Evolutionary conservation across 352 stramenopile genomes (phyloP).

Genomic region (Globisporangium apiculatum): DNA sequence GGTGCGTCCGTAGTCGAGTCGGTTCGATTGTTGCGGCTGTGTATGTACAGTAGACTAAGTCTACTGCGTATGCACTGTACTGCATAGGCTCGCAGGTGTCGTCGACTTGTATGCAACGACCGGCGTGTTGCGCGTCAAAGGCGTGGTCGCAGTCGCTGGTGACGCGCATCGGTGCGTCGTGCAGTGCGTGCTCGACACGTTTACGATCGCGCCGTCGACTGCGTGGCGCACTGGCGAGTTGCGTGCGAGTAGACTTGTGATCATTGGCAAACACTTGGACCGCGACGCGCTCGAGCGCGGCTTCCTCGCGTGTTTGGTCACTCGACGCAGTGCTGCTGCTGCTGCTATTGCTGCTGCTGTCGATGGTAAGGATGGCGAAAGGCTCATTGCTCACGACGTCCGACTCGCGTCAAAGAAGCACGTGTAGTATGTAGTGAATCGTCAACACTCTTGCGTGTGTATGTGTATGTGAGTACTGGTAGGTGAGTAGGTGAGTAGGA

Average conservation of each 20-base stretch:
- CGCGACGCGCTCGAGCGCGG: slow-evolving; percentile 28
- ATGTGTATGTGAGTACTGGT: no score
- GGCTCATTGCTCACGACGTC: no score
- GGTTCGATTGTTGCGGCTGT: neutral
- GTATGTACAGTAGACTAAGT: neutral
- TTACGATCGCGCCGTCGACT: slow-evolving; percentile 53
- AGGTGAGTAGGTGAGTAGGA: no score
- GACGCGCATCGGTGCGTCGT: slow-evolving; percentile 47
- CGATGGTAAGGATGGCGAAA: no score
- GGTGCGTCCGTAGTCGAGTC: slow-evolving; percentile 16
- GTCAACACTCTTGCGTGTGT: no score
- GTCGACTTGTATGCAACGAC: slow-evolving; percentile 47
- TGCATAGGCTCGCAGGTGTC: slow-evolving; percentile 32
- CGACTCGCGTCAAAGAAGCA: no score
- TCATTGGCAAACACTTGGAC: slow-evolving; percentile 61
- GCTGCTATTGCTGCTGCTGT: no score
- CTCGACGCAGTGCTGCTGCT: neutral
- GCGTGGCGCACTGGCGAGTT: slow-evolving; percentile 26
- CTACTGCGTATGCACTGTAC: neutral
- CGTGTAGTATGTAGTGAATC: no score
- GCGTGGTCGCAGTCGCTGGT: slow-evolving; percentile 40
- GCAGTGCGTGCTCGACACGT: slow-evolving; percentile 68
- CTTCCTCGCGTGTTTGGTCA: slow-evolving; percentile 37
- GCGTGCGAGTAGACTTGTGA: slow-evolving; percentile 42
- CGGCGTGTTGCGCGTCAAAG: slow-evolving; percentile 61